These are phyloP conservation scores for Coemansia pectinata DNA, from an alignment of 192 early-diverging fungal genomes.

Conservation along the genomic window DNA sequence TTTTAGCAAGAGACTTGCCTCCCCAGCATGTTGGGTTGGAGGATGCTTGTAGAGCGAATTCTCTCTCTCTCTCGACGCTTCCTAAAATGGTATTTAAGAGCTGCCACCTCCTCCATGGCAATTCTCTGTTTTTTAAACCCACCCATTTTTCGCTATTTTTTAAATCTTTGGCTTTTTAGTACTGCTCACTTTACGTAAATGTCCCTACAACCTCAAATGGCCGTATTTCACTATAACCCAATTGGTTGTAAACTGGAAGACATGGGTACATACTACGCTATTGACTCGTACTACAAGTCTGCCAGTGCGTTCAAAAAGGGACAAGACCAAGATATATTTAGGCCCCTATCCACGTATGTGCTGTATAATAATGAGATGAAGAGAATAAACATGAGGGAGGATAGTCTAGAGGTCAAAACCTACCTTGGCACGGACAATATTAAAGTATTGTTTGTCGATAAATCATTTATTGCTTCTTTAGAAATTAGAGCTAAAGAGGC, in stretches of 20 bases:
- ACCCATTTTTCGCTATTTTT: too few species aligned
- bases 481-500: background rate
- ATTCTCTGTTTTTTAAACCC: too few species aligned
- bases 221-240: background rate
- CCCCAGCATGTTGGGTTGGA: background rate
- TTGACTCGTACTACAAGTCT: background rate
- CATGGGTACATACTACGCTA: background rate
- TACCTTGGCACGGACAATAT: background rate
- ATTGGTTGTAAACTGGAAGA: background rate
- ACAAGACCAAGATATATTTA: background rate
- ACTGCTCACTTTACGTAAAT: too few species aligned
- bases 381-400: background rate
- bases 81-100: too few species aligned
- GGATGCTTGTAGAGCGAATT: background rate
- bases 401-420: background rate
- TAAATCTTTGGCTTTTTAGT: too few species aligned
- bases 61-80: background rate
- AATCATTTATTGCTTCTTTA: background rate
- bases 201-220: background rate
- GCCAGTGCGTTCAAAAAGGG: background rate
- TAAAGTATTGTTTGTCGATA: background rate
- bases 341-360: background rate
- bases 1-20: background rate
- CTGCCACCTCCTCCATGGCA: too few species aligned
- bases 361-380: background rate